Evolutionary conservation across 2,329 filamentous ascomycete species (phyloP).

Genomic region (Epicoccum nigrum): DNA sequence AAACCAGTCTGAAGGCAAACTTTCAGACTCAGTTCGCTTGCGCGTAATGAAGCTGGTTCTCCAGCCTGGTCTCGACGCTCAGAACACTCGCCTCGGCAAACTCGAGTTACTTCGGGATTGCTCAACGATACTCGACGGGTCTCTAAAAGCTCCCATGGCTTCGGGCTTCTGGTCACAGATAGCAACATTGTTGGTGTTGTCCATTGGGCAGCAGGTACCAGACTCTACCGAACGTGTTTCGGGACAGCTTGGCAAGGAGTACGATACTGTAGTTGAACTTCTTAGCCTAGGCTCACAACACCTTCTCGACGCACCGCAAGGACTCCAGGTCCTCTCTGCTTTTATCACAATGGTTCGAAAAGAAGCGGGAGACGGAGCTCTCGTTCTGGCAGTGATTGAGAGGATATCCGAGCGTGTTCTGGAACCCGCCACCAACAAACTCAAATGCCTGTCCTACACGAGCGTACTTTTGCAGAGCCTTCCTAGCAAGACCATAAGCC

Average conservation of each 20-base stretch:
- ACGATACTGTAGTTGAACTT: slow-evolving; percentile 71
- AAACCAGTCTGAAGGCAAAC: slow-evolving; percentile 46
- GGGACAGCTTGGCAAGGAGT: slow-evolving; percentile 67
- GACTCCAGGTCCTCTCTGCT: slow-evolving; percentile 59
- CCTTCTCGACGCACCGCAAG: slow-evolving; percentile 25
- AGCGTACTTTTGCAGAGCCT: slow-evolving; percentile 46
- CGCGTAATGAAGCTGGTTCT: slow-evolving; percentile 57
- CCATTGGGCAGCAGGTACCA: slow-evolving; percentile 29
- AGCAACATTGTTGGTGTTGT: slow-evolving; percentile 26
- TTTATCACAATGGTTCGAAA: slow-evolving; percentile 62
- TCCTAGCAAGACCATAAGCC: slow-evolving; percentile 51
- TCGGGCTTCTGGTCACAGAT: slow-evolving; percentile 40
- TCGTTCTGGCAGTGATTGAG: slow-evolving; percentile 72
- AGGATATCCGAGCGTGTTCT: slow-evolving; percentile 63
- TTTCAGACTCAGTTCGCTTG: slow-evolving; percentile 48
- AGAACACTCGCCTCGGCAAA: slow-evolving; percentile 43
- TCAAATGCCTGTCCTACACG: slow-evolving; percentile 33
- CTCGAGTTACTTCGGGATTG: slow-evolving; percentile 50
- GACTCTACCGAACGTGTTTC: slow-evolving; percentile 33
- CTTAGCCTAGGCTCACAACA: slow-evolving; percentile 64
- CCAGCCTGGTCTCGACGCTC: slow-evolving; percentile 61
- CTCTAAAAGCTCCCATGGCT: slow-evolving; percentile 27
- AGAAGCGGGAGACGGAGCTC: slow-evolving; percentile 71
- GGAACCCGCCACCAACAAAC: slow-evolving; percentile 21
- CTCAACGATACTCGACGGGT: slow-evolving; percentile 27